Evolutionary conservation across 2,329 filamentous ascomycete genomes (phyloP).

Genomic region (Plectosphaerella plurivora): DNA sequence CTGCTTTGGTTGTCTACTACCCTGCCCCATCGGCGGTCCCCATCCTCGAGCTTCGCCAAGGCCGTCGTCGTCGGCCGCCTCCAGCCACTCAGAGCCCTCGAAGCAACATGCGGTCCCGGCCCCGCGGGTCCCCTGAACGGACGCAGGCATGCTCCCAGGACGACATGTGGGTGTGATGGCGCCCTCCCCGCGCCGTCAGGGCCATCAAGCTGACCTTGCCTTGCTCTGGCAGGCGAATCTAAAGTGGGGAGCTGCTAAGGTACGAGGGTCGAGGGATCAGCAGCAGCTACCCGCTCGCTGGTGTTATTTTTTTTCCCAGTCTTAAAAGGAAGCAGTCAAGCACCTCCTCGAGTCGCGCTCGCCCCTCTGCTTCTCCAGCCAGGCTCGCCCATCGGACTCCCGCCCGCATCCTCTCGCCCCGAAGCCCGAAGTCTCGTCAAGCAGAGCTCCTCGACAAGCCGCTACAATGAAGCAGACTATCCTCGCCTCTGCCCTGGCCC

Average conservation of each 20-base stretch:
- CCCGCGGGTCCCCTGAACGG: not conserved
- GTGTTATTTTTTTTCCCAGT: too few relatives aligned
- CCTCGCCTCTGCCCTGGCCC: slow-evolving; percentile 11
- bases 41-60: not conserved
- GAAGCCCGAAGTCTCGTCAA: not conserved
- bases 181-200: too few relatives aligned
- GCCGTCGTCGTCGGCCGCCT: not conserved
- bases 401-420: not conserved
- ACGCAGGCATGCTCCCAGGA: not conserved
- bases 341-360: too few relatives aligned
- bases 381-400: not conserved
- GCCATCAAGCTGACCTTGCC: too few relatives aligned
- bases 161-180: too few relatives aligned
- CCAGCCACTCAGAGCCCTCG: not conserved
- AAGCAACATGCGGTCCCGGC: not conserved
- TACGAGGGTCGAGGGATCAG: too few relatives aligned
- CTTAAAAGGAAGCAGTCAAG: too few relatives aligned
- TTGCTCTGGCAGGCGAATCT: too few relatives aligned
- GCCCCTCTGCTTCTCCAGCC: not conserved
- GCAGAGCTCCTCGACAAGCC: not conserved
- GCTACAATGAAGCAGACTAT: slow-evolving; percentile 2
- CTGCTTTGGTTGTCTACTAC: too few relatives aligned
- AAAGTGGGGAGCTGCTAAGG: too few relatives aligned
- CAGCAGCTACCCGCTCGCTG: too few relatives aligned
- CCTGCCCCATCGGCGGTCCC: too few relatives aligned